Evolutionary conservation across 345 rosid genomes (phyloP).

Genomic region (Populus nigra): DNA sequence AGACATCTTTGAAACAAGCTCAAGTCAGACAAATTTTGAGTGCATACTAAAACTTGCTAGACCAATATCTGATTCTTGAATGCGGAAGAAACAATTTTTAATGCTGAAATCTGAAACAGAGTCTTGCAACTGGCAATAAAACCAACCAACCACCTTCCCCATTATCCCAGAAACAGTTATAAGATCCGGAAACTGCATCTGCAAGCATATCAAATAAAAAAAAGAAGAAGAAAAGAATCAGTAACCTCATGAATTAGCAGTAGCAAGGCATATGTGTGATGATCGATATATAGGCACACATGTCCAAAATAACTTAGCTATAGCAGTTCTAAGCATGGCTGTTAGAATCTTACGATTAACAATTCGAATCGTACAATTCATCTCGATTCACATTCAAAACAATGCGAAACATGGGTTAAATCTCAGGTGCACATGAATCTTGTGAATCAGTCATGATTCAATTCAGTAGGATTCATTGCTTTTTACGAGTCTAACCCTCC

Average conservation of each 20-base stretch:
- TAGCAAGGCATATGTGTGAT: not conserved
- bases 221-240: not conserved
- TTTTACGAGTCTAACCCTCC: too few species aligned
- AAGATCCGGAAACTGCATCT: conserved; percentile 31
- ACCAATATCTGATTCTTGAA: not conserved
- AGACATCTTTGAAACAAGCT: not conserved
- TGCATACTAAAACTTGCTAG: not conserved
- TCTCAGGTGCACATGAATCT: too few species aligned
- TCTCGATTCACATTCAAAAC: not conserved
- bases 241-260: not conserved
- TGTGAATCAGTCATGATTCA: too few species aligned
- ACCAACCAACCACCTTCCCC: not conserved
- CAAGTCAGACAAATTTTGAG: not conserved
- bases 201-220: conserved; percentile 7
- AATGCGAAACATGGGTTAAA: too few species aligned
- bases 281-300: not conserved
- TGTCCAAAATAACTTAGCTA: not conserved
- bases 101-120: not conserved
- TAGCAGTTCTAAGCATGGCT: not conserved
- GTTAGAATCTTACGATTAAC: too few species aligned
- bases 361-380: not conserved
- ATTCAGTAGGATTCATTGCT: too few species aligned
- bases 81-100: not conserved
- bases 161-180: not conserved
- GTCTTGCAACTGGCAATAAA: not conserved